Evolutionary conservation across 2,329 filamentous ascomycete species (phyloP), one percentile per base, ranked within the genome.

Genomic region (Penicillium sumatraense): DNA sequence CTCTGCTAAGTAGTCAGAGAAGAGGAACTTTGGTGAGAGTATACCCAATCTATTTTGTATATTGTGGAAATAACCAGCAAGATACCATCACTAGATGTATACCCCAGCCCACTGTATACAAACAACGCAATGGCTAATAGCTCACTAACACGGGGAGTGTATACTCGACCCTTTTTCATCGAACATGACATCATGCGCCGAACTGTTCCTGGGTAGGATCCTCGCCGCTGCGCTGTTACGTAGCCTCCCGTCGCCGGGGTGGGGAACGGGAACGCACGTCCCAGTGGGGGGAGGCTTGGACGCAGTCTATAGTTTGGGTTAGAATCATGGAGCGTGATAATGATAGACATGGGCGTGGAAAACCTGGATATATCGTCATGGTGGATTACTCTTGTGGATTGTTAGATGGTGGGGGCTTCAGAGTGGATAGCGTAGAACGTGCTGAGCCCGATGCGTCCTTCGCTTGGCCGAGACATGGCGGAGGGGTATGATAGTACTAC

Each of bases 181-280:
- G 10, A 5, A 31, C 13, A 52, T 52, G 42, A 52, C 54, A 45
- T 47, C 51, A 56, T 55, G 45, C 27, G 13, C 16, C 20, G 14
- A 24, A 20, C n/a, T 49, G 50, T 56, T 21, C 50, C 53, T 56
- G 53, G 29, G 27, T 24, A 45, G 16, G 51, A 49, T 20, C 47
- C 48, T 38, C 21, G 21, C 46, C 33, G 36, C 26, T 45, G 50
- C 46, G 31, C 50, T 35, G 51, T 59, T 56, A 59, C 57, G 57
- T 59, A 56, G 57, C 42, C 10, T 2, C 16, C 21, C 21, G 18
- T 29, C 13, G 26, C 3, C n/a, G 20, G 23, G 14, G 44, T n/a
- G 36, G 16, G 42, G 48, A 31, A 14, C 42, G 42, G 42, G 16
- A 46, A 46, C 42, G 42, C 42, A 46, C 42, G 42, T 46, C 42